A percentile compares a stretch with the other conserved stretches of the same genome.
Conservation (phyloP, 495 filamentous ascomycete genomes). For the Tuber indicum region DNA sequence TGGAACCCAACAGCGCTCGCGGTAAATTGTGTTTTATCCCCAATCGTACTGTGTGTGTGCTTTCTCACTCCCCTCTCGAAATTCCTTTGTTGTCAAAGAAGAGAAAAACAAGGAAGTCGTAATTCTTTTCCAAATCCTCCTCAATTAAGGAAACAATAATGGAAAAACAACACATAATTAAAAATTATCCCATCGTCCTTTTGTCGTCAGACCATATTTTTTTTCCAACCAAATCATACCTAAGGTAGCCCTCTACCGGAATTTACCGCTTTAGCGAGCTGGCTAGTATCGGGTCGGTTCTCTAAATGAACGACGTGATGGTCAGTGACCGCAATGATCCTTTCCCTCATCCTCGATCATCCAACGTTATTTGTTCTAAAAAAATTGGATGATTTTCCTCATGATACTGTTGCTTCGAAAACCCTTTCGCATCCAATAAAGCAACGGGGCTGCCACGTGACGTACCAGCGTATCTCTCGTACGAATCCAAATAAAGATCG, state of each 20-base stretch:
- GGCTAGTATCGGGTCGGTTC: conserved; percentile 57
- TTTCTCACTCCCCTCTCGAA: conserved; percentile 9
- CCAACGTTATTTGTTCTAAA: not conserved
- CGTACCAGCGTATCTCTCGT: conserved; percentile 58
- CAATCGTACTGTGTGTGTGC: conserved; percentile 6
- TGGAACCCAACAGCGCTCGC: conserved; percentile 19
- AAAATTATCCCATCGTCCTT: not conserved
- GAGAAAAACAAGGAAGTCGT: not conserved
- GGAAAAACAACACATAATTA: conserved; percentile 21
- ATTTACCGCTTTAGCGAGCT: conserved; percentile 56
- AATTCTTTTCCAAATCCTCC: not conserved
- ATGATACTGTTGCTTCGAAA: not conserved
- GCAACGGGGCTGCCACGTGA: conserved; percentile 3
- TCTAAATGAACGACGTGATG: conserved; percentile 43
- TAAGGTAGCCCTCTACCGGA: conserved; percentile 52
- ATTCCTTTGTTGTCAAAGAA: conserved; percentile 21
- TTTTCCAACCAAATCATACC: conserved; percentile 10
- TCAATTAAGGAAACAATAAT: conserved; percentile 5
- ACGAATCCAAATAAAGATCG: conserved; percentile 67
- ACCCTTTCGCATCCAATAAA: not conserved
- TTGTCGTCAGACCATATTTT: not conserved
- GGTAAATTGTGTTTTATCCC: conserved; percentile 19
- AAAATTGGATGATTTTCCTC: not conserved
- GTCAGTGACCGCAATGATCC: conserved; percentile 8
- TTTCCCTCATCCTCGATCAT: not conserved